Evolutionary conservation across 257 asterid species (phyloP).

Genomic region (Eucommia ulmoides): DNA sequence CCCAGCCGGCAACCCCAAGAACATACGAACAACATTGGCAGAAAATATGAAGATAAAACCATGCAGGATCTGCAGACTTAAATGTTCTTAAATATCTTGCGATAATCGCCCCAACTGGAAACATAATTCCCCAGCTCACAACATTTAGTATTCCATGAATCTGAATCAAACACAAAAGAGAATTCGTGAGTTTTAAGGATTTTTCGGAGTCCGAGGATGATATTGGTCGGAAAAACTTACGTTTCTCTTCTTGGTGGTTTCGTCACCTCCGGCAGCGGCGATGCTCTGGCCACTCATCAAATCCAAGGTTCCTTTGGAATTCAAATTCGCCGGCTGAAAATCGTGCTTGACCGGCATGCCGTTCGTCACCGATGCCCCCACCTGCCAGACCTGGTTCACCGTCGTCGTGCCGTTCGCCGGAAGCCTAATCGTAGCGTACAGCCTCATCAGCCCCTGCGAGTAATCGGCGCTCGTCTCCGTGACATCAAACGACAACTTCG

Average conservation of each 20-base stretch:
- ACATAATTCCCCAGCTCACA: constrained; percentile 53
- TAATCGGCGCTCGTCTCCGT: constrained; percentile 26
- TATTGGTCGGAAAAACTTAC: constrained; percentile 24
- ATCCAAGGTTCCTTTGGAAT: constrained; percentile 25
- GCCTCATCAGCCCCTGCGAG: constrained; percentile 25
- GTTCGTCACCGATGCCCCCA: constrained; percentile 39
- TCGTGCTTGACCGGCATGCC: constrained; percentile 15
- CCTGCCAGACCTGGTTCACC: constrained; percentile 72
- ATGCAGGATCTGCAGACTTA: constrained; percentile 64
- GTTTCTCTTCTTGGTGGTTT: constrained; percentile 42
- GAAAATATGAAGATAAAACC: constrained; percentile 70
- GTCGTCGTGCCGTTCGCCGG: constrained; percentile 27
- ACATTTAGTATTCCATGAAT: constrained; percentile 4
- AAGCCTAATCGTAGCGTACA: constrained; percentile 48
- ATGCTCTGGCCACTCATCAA: constrained; percentile 43
- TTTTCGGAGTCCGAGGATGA: not conserved
- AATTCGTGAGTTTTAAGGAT: constrained; percentile 1
- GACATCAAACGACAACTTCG: constrained; percentile 38
- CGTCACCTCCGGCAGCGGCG: constrained; percentile 17
- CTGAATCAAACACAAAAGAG: constrained; percentile 24
- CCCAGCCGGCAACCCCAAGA: constrained; percentile 54
- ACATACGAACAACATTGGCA: constrained; percentile 66
- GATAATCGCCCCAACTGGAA: constrained; percentile 54
- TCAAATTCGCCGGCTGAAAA: constrained; percentile 27
- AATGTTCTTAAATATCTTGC: constrained; percentile 58